A percentile compares a stretch with the other conserved stretches of the same genome.
Conservation (phyloP, 257 asterid genomes). For the Solanum boliviense region DNA sequence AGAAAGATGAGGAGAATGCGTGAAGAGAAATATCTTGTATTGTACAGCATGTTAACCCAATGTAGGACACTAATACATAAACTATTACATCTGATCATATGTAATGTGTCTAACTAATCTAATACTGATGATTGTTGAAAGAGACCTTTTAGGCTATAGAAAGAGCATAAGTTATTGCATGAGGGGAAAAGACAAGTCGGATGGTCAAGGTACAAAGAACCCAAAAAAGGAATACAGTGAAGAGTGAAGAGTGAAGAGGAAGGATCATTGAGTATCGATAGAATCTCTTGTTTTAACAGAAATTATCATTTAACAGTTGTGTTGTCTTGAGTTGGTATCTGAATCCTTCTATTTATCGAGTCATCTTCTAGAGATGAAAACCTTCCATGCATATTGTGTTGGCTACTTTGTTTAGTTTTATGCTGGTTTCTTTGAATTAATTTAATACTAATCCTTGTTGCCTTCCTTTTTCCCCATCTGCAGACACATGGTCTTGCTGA, state of each 20-base stretch:
- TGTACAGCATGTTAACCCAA: too few species aligned
- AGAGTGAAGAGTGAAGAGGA: background rate
- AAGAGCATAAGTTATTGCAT: background rate
- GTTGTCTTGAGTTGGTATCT: background rate
- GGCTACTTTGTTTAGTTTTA: background rate
- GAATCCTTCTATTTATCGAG: background rate
- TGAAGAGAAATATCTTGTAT: background rate
- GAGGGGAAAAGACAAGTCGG: background rate
- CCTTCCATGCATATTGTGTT: background rate
- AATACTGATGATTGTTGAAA: background rate
- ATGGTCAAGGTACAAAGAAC: background rate
- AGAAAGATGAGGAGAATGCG: background rate
- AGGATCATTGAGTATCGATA: background rate
- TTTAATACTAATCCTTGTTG: slow-evolving; percentile 1
- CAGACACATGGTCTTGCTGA: slow-evolving; percentile 94
- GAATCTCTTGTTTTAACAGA: background rate
- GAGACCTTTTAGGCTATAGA: background rate
- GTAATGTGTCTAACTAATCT: background rate
- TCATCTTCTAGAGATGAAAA: background rate
- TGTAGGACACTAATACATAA: background rate
- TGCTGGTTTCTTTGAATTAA: background rate
- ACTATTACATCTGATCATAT: background rate
- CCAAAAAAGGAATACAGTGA: background rate
- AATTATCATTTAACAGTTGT: background rate
- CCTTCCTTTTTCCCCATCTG: slow-evolving; percentile 7